Conservation (phyloP, 2,329 filamentous ascomycete species). For the Fusarium hostae region DNA sequence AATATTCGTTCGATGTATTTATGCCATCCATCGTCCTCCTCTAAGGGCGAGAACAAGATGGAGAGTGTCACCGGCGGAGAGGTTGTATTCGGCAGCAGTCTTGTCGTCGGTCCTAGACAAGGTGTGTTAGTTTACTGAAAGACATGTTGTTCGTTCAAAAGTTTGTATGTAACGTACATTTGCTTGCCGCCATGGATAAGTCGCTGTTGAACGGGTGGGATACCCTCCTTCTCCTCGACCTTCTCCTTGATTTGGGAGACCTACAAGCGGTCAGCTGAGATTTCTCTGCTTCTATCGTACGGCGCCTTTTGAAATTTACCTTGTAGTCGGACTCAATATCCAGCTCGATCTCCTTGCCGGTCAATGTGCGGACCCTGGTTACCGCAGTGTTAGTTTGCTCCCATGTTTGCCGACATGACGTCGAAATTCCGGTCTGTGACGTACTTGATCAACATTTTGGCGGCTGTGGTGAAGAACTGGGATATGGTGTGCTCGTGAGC, state of each 20-base stretch:
- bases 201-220: constrained; percentile 95
- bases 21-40: constrained; percentile 66
- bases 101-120: constrained; percentile 87
- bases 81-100: constrained; percentile 87
- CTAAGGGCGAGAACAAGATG: constrained; percentile 95
- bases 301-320: constrained; percentile 59
- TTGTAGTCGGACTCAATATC: constrained; percentile 96
- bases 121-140: constrained; percentile 1
- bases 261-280: constrained; percentile 57
- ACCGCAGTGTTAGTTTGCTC: constrained; percentile 35
- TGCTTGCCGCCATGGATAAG: constrained; percentile 98
- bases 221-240: constrained; percentile 98
- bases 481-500: background rate
- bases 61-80: constrained; percentile 91
- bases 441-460: constrained; percentile 64
- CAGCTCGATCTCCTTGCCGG: constrained; percentile 98
- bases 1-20: constrained; percentile 11
- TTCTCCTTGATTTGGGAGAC: constrained; percentile 98
- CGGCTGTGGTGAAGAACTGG: constrained; percentile 6
- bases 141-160: background rate
- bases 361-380: constrained; percentile 91
- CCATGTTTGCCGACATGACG: constrained; percentile 8
- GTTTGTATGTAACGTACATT: constrained; percentile 70
- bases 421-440: constrained; percentile 26
- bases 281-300: background rate